These are phyloP conservation scores for Kwoniella europaea DNA, from an alignment of 768 basidiomycete genomes.

Conservation along the genomic window DNA sequence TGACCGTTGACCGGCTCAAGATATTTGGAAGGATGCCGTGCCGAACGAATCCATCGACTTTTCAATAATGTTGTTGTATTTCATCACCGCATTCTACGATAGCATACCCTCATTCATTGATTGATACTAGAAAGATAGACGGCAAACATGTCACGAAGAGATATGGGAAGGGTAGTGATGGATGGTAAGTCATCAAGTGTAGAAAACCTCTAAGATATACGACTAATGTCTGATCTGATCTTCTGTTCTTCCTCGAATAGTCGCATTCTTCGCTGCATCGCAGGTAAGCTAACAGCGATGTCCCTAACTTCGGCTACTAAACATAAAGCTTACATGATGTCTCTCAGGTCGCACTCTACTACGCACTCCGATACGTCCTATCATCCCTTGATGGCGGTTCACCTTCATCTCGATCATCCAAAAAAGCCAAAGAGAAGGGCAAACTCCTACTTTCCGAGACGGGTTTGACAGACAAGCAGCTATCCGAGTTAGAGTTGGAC, in stretches of 20 bases:
- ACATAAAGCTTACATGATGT: neutral
- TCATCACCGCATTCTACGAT: neutral
- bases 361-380: constrained; percentile 58
- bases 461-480: constrained; percentile 55
- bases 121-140: constrained; percentile 9
- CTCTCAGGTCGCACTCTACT: constrained; percentile 58
- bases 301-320: neutral
- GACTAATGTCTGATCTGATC: neutral
- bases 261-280: constrained; percentile 57
- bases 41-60: constrained; percentile 7
- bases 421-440: constrained; percentile 57
- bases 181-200: constrained; percentile 47
- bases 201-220: neutral
- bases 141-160: constrained; percentile 43
- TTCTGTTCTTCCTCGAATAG: constrained; percentile 25
- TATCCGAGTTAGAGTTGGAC: constrained; percentile 68
- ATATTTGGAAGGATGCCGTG: constrained; percentile 13
- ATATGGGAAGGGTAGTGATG: constrained; percentile 52
- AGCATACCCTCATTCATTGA: neutral
- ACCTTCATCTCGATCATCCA: constrained; percentile 48
- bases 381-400: constrained; percentile 48
- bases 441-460: constrained; percentile 56
- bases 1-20: constrained; percentile 2
- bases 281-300: constrained; percentile 38
- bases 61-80: neutral